Evolutionary conservation across 163 green algal species (phyloP).

Genomic region (Trebouxiophyceae sp.): DNA sequence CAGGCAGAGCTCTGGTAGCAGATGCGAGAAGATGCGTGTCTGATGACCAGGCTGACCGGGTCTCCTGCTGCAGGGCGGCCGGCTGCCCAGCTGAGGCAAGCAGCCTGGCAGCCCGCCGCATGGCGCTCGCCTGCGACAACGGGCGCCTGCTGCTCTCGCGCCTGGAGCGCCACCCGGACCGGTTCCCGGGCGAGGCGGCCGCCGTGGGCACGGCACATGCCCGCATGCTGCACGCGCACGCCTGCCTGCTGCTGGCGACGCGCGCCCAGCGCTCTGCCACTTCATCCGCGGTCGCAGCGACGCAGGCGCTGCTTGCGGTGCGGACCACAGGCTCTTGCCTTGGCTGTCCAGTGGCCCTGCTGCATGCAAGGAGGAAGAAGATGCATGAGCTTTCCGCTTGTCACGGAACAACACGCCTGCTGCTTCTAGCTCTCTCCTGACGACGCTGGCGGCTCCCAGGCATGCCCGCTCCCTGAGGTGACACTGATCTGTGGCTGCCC

Average conservation of each 20-base stretch:
- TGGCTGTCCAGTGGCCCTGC: background rate
- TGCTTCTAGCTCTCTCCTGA: too few relatives aligned
- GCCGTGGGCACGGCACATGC: background rate
- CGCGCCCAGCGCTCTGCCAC: background rate
- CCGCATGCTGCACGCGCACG: background rate
- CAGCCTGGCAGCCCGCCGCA: background rate
- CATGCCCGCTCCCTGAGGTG: too few relatives aligned
- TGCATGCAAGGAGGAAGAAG: background rate
- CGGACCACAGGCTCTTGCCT: background rate
- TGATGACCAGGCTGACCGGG: background rate
- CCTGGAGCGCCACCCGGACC: background rate
- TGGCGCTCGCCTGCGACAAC: background rate
- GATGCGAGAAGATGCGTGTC: background rate
- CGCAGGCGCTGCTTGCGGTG: background rate
- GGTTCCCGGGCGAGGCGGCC: background rate
- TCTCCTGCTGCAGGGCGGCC: background rate
- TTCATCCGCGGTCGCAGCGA: background rate
- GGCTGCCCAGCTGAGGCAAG: background rate
- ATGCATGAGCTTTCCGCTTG: too few relatives aligned
- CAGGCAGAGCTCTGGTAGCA: too few relatives aligned
- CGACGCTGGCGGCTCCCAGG: too few relatives aligned
- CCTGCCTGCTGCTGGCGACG: background rate
- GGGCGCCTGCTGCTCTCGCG: background rate
- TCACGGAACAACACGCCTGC: too few relatives aligned
- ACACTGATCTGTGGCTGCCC: background rate